These are phyloP conservation scores for Haplosporangium sp. DNA, from an alignment of 371 early-diverging fungal species.

Conservation along the genomic window DNA sequence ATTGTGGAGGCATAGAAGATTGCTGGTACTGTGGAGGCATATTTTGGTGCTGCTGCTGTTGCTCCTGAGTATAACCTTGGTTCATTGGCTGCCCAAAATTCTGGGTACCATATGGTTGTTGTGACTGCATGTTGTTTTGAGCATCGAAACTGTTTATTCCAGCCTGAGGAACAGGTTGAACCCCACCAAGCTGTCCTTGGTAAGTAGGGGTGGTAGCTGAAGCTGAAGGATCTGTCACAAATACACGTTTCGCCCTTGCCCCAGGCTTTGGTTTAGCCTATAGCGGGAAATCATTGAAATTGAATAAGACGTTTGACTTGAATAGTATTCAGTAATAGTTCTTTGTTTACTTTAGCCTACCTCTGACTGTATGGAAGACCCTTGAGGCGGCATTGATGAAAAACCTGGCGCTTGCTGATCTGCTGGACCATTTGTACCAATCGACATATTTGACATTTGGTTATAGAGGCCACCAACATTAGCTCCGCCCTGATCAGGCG, in stretches of 20 bases:
- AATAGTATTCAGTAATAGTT: background rate
- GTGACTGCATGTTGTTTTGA: conserved; percentile 20
- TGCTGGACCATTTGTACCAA: conserved; percentile 16
- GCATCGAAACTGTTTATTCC: conserved; percentile 25
- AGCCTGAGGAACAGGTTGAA: conserved; percentile 43
- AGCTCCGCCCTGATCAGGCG: conserved; percentile 28
- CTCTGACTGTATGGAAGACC: conserved; percentile 30
- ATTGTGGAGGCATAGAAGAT: conserved; percentile 57
- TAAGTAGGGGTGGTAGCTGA: conserved; percentile 19
- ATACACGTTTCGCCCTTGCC: conserved; percentile 50
- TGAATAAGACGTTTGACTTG: background rate
- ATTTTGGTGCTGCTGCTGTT: conserved; percentile 18
- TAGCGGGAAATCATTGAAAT: background rate
- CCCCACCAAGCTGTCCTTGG: conserved; percentile 25
- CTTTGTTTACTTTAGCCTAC: conserved; percentile 13
- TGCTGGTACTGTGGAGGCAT: background rate
- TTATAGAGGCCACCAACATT: conserved; percentile 31
- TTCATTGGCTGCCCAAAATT: conserved; percentile 34
- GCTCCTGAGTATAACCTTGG: conserved; percentile 33
- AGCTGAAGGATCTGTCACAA: conserved; percentile 35
- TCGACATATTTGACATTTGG: conserved; percentile 49
- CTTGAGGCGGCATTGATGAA: conserved; percentile 28
- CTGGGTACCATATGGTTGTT: conserved; percentile 40
- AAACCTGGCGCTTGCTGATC: conserved; percentile 30
- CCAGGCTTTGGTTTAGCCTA: conserved; percentile 50